Conservation (phyloP, 352 stramenopile genomes). For the Plasmopara muralis region DNA sequence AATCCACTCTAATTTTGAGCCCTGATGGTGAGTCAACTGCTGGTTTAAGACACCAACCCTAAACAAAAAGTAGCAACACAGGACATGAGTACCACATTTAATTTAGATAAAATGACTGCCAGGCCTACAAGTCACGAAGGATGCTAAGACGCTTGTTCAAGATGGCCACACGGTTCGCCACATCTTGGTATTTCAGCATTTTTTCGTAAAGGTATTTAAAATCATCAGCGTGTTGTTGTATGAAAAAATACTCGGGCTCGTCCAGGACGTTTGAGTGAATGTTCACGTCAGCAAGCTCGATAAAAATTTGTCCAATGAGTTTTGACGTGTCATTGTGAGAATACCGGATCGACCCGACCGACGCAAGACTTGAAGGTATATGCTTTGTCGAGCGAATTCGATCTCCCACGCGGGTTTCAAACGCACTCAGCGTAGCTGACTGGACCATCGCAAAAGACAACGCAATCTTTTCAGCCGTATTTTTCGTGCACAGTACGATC, state of each 20-base stretch:
- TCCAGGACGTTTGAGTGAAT: conserved; percentile 92
- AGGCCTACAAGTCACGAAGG: conserved; percentile 80
- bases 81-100: conserved; percentile 6
- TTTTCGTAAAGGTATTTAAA: conserved; percentile 89
- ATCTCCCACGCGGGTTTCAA: conserved; percentile 84
- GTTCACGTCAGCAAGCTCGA: conserved; percentile 87
- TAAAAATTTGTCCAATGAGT: conserved; percentile 87
- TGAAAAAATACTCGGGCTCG: conserved; percentile 85
- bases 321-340: conserved; percentile 87
- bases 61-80: conserved; percentile 8
- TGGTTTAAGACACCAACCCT: conserved; percentile 89
- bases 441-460: conserved; percentile 90
- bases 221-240: conserved; percentile 81
- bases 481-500: conserved; percentile 64
- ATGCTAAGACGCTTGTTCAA: conserved; percentile 93
- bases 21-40: conserved; percentile 81
- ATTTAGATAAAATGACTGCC: neutral
- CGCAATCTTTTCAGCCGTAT: conserved; percentile 82
- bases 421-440: conserved; percentile 88
- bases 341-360: conserved; percentile 83
- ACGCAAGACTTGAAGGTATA: conserved; percentile 83
- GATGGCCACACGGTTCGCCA: conserved; percentile 86
- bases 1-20: conserved; percentile 90
- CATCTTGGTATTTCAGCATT: conserved; percentile 89
- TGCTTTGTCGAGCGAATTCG: conserved; percentile 78